phyloP scores from a whole-genome alignment of 768 basidiomycete species.

The Suillus fuscotomentosus region DNA sequence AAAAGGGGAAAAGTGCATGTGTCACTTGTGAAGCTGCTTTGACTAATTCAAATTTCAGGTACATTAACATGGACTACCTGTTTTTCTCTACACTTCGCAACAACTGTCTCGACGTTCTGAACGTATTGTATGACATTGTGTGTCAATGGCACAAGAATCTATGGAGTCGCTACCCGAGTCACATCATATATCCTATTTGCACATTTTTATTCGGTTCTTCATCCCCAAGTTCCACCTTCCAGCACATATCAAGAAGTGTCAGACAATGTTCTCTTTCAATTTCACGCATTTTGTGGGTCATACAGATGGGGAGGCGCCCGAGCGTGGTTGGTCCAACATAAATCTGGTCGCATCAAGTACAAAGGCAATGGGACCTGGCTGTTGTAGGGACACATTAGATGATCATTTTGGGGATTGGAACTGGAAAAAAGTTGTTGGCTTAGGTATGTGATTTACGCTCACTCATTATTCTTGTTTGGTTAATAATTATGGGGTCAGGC shows the following conservation, averaged over 20 bases:
- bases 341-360: conserved; percentile 30
- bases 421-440: conserved; percentile 28
- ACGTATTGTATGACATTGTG: conserved; percentile 18
- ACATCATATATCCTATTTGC: background rate
- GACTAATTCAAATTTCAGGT: background rate
- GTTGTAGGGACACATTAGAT: conserved; percentile 33
- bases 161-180: background rate
- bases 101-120: background rate
- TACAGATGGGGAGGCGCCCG: conserved; percentile 36
- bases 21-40: background rate
- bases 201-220: conserved; percentile 10
- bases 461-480: background rate
- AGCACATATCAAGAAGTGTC: conserved; percentile 28
- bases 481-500: background rate
- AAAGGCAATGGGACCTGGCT: conserved; percentile 33
- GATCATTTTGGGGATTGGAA: conserved; percentile 33
- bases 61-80: conserved; percentile 1
- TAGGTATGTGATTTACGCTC: conserved; percentile 19
- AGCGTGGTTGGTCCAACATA: conserved; percentile 33
- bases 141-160: conserved; percentile 20
- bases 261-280: conserved; percentile 14
- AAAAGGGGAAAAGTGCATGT: conserved; percentile 22
- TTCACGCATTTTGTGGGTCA: conserved; percentile 23
- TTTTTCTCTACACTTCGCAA: background rate
- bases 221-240: conserved; percentile 38